Conservation (phyloP, 2,329 filamentous ascomycete species). For the Pestalotiopsis sp. region DNA sequence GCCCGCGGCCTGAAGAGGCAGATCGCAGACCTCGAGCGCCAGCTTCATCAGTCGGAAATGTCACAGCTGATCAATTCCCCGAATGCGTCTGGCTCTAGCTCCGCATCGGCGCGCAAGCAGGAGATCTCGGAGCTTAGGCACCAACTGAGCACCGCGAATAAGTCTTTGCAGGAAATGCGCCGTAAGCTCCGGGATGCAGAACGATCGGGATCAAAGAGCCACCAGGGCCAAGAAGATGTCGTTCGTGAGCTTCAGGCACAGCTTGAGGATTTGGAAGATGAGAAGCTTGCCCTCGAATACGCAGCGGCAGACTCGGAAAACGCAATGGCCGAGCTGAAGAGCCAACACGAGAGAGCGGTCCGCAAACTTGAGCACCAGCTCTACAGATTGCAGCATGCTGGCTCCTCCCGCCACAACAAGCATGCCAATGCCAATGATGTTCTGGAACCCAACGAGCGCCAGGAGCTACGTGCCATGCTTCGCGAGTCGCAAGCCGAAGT, state of each 20-base stretch:
- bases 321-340: conserved; percentile 52
- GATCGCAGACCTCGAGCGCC: conserved; percentile 67
- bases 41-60: conserved; percentile 63
- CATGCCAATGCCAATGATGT: conserved; percentile 27
- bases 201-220: conserved; percentile 23
- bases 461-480: conserved; percentile 62
- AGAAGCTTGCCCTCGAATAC: conserved; percentile 59
- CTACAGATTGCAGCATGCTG: conserved; percentile 31
- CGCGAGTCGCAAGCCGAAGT: conserved; percentile 65
- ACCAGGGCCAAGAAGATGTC: conserved; percentile 37
- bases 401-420: conserved; percentile 27
- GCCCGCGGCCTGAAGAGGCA: conserved; percentile 67
- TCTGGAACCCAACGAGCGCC: conserved; percentile 51
- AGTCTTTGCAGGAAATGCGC: conserved; percentile 54
- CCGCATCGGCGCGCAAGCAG: conserved; percentile 54
- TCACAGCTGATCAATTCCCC: conserved; percentile 11
- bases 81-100: conserved; percentile 44
- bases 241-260: conserved; percentile 65
- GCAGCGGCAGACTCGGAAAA: conserved; percentile 58
- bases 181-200: conserved; percentile 54
- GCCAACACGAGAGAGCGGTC: conserved; percentile 51
- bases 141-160: conserved; percentile 24
- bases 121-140: conserved; percentile 56
- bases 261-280: conserved; percentile 66
- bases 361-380: conserved; percentile 28